Base-by-base conservation (phyloP, 2,329 filamentous ascomycete species). In the Waltergamsia citrina region DNA sequence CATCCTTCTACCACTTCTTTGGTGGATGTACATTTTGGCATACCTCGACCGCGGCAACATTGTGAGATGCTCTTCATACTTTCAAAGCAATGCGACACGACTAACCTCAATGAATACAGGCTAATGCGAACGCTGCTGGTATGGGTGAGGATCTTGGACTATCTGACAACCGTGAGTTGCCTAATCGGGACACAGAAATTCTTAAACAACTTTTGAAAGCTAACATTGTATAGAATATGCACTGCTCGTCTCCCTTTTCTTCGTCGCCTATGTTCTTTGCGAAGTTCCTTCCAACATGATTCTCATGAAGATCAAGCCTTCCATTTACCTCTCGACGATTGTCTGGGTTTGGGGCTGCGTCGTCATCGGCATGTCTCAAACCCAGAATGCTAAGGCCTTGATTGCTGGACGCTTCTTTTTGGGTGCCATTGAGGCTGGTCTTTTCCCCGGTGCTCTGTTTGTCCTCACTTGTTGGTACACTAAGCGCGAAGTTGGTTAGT, bases 401-500 rank as follows among this genome's bases (percentile, higher is more conserved):
- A 53, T 74, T 1, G 62, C 56, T 5, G 41, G 43, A 18, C 36
- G 69, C 3, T 59, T 70, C 27, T 46, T 74, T 14, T 54, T 74
- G 8, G 70, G 69, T 33, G 56, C 63, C 4, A 49, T 70, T 15
- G 67, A 72, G 42, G 59, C 66, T 16, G 66, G 67, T 3, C 70
- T 73, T 40, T 63, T 65, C 4, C 69, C 69, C 0, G 69, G 67
- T 15, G 62, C 69, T 3, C 46, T 73, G 12, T 59, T 65, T 23
- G 56, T 72, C 27, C 53, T 77, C n/a, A 69, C 62, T 1, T 70
- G 63, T 2, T 75, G 69, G 69, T 75, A 75, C 46, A 71, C 67
- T 47, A 62, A 58, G 24, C 51, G 61, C 4, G 67, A 72, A 42
- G 60, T 67, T 41, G 66, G 34, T 36, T 31, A n/a, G 11, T 18